Conservation (phyloP, 1,139 yeast genomes). For the Komagataea norvegica region DNA sequence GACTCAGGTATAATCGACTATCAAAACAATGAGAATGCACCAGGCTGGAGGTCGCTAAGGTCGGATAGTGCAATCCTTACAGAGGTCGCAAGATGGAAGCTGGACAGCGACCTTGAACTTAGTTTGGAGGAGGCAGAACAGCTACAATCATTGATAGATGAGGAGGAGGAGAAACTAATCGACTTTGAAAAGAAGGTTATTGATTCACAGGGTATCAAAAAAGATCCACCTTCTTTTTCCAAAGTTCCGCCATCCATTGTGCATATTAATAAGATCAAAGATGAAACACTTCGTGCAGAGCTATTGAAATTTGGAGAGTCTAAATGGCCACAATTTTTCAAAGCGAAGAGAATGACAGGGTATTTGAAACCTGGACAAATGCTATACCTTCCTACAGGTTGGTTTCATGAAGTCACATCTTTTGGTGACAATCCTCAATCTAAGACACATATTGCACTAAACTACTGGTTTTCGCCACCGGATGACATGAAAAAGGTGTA, state of each 20-base stretch:
- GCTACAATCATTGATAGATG: conserved; percentile 21
- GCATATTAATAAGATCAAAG: conserved; percentile 50
- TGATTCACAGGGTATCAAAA: conserved; percentile 19
- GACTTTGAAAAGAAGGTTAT: conserved; percentile 22
- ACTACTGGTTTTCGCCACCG: conserved; percentile 75
- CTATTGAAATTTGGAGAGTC: conserved; percentile 32
- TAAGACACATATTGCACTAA: conserved; percentile 54
- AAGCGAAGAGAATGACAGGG: conserved; percentile 40
- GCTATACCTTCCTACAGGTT: conserved; percentile 69
- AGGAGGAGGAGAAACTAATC: conserved; percentile 22
- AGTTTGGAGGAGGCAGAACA: conserved; percentile 16
- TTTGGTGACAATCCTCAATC: conserved; percentile 35
- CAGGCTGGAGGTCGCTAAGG: conserved; percentile 52
- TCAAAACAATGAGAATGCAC: conserved; percentile 45
- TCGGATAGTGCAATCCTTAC: conserved; percentile 58
- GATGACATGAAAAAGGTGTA: conserved; percentile 37
- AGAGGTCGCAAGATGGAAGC: conserved; percentile 36
- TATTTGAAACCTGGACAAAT: conserved; percentile 58
- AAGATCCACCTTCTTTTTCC: conserved; percentile 69
- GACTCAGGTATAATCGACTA: conserved; percentile 67
- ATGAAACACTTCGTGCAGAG: conserved; percentile 24
- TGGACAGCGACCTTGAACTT: conserved; percentile 20
- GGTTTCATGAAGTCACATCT: conserved; percentile 82
- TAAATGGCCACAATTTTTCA: conserved; percentile 45
- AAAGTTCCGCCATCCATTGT: conserved; percentile 55